Percentiles rank a stretch among this genome's conserved stretches.
Conservation (phyloP, 129 eudicot genomes). For the Erigeron canadensis region DNA sequence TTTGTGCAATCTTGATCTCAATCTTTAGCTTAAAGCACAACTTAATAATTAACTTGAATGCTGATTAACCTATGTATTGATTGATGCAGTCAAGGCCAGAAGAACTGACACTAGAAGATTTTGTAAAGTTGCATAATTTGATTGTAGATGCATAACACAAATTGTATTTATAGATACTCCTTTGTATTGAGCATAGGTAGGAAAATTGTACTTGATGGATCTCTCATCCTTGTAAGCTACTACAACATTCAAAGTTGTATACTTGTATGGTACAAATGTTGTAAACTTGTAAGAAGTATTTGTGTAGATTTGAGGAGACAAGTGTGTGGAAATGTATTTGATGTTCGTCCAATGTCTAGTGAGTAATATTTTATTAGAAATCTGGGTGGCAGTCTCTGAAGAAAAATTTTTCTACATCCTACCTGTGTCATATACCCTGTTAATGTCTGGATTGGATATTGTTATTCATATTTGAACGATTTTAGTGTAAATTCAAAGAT, state of each 20-base stretch:
- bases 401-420: no score
- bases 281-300: not conserved
- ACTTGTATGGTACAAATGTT: not conserved
- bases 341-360: no score
- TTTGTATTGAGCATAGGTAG: not conserved
- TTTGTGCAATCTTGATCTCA: not conserved
- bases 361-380: no score
- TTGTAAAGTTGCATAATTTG: slow-evolving; percentile 63
- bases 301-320: not conserved
- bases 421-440: no score
- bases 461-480: no score
- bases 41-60: not conserved
- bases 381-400: no score
- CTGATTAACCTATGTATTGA: not conserved
- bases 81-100: slow-evolving; percentile 87
- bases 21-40: not conserved
- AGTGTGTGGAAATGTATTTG: not conserved
- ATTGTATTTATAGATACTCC: slow-evolving; percentile 5
- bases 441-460: no score
- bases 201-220: not conserved
- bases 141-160: slow-evolving; percentile 39
- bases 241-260: not conserved
- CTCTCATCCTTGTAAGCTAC: not conserved
- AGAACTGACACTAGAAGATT: slow-evolving; percentile 70
- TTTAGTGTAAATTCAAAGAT: no score